Evolutionary conservation across 2,329 filamentous ascomycete genomes (phyloP), one percentile per base, ranked within the genome.

Genomic region (Alternaria gaisen): DNA sequence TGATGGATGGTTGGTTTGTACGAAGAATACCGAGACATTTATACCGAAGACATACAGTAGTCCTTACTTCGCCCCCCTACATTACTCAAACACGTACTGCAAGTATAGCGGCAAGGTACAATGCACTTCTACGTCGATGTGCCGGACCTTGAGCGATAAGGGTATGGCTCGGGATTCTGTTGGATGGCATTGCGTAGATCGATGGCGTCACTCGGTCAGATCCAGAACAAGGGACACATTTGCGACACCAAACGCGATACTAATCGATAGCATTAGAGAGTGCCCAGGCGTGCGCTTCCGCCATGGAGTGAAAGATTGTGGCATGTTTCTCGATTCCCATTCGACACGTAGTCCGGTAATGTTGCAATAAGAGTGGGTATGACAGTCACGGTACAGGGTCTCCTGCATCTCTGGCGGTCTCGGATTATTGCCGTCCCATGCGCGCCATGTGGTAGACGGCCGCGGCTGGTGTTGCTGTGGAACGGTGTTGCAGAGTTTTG

Each of bases 381-480:
- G 60, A 57, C 36, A 47, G 41, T 42, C 63, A 50, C 61, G 60
- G 56, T 57, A 56, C 20, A 55, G 53, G 54, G 55, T 34, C 40
- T 34, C 58, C 51, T 61, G 53, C 53, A 61, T 56, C 54, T 65
- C 62, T 53, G 60, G n/a, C 50, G n/a, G 43, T 53, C 58, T 54
- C 55, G 62, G 60, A 34, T 38, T 40, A 53, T 59, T 58, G 53
- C 60, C 61, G 62, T 62, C 63, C 62, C 64, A 67, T 65, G 63
- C 67, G 59, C 51, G 54, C 63, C 60, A 67, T 65, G 61, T 65
- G 53, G 46, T 63, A 66, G 61, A 70, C 73, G 72, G 69, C 72
- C 70, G 71, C 72, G 72, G 69, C 70, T 63, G 66, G 59, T 53
- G 64, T 64, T 54, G 67, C 57, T 68, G 68, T 70, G 66, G 66